Percentiles rank a stretch among this genome's conserved stretches.
Evolutionary conservation across 2,329 filamentous ascomycete species (phyloP).

Genomic region (Bimuria novae-zelandiae): DNA sequence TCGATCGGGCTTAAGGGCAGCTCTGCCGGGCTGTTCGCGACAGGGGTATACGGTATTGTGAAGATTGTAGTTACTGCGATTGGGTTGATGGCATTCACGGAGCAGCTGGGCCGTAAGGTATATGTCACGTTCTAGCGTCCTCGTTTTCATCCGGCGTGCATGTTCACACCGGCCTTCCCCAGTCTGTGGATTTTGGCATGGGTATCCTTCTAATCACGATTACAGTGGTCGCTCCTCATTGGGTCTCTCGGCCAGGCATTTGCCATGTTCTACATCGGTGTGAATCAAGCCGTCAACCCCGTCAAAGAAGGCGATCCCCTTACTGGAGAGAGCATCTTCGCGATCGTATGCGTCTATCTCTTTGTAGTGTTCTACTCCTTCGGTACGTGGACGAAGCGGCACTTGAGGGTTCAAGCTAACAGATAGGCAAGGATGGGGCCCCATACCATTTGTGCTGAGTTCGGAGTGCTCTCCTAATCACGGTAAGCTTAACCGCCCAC

Average conservation of each 20-base stretch:
- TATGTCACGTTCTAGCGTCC: constrained; percentile 9
- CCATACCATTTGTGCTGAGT: constrained; percentile 51
- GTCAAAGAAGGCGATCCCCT: constrained; percentile 32
- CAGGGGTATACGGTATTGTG: constrained; percentile 53
- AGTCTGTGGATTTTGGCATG: neutral
- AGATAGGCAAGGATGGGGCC: constrained; percentile 45
- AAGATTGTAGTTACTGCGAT: constrained; percentile 52
- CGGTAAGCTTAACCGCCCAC: constrained; percentile 19
- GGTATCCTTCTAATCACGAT: constrained; percentile 1
- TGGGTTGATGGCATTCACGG: constrained; percentile 52
- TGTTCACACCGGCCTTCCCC: neutral
- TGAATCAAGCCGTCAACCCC: constrained; percentile 44
- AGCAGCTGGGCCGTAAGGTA: constrained; percentile 51
- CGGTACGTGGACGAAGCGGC: constrained; percentile 24
- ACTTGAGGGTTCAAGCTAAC: constrained; percentile 13
- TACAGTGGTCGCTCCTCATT: constrained; percentile 48
- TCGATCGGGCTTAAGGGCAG: constrained; percentile 47
- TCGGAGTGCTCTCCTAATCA: constrained; percentile 49
- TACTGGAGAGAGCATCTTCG: constrained; percentile 48
- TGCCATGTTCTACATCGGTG: constrained; percentile 46
- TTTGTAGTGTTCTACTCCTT: constrained; percentile 55
- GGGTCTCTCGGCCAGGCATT: constrained; percentile 51
- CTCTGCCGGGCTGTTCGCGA: constrained; percentile 51
- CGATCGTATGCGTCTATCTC: constrained; percentile 58
- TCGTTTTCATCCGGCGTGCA: neutral